phyloP scores from a whole-genome alignment of 2,329 filamentous ascomycete species.

The Fusarium nematophilum region DNA sequence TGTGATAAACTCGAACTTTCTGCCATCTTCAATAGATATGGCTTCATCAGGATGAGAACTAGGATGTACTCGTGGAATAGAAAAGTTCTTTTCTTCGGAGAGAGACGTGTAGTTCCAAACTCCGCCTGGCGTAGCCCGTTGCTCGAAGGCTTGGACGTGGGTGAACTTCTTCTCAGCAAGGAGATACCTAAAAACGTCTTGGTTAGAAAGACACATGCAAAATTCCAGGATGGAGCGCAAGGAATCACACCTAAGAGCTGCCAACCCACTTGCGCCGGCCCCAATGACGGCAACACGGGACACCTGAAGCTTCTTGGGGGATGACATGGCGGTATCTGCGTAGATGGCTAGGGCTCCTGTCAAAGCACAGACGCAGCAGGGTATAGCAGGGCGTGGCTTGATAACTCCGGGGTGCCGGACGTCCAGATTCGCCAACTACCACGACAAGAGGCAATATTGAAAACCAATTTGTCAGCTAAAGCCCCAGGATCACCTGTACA shows the following conservation, averaged over 20 bases:
- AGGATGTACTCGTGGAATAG: neutral
- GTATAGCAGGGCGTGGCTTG: no score
- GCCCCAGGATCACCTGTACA: no score
- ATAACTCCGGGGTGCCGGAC: no score
- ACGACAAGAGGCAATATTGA: no score
- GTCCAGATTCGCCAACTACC: no score
- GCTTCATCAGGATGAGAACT: neutral
- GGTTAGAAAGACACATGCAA: no score
- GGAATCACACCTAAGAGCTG: neutral
- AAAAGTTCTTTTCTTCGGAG: neutral
- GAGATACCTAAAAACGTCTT: neutral
- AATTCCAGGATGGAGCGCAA: no score
- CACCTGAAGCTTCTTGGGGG: neutral
- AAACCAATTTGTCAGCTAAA: no score
- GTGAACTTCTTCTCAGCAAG: neutral
- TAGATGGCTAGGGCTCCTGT: no score
- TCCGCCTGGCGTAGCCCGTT: neutral
- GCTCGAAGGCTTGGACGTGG: neutral
- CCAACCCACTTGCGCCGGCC: neutral
- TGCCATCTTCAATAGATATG: neutral
- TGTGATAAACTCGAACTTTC: neutral
- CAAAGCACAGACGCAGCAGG: no score
- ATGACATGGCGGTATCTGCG: no score
- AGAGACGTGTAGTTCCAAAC: neutral
- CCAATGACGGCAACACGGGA: neutral